A percentile compares a stretch with the other conserved stretches of the same genome.
phyloP scores from a whole-genome alignment of 352 stramenopile genomes.

The Pythium guiyangense region DNA sequence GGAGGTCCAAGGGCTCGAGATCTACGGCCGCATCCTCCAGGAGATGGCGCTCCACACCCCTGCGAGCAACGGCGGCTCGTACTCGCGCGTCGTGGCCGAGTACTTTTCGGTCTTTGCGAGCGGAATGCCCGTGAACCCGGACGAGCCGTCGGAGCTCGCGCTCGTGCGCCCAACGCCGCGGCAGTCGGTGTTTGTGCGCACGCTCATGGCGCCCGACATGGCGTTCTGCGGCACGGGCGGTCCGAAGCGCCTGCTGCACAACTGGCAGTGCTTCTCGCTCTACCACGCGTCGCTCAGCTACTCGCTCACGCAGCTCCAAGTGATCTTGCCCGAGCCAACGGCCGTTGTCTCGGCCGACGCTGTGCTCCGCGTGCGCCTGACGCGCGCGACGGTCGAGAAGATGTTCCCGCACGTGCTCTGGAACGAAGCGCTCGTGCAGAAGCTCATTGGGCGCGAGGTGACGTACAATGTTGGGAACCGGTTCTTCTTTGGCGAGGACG shows the following conservation, averaged over 20 bases:
- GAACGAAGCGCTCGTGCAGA: conserved; percentile 19
- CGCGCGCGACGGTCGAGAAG: conserved; percentile 22
- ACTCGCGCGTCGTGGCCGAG: conserved; percentile 10
- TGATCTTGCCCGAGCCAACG: conserved; percentile 13
- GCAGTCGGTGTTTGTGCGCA: conserved; percentile 10
- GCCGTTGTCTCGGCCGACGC: conserved; percentile 17
- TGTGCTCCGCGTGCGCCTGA: conserved; percentile 21
- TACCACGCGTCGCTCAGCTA: conserved; percentile 16
- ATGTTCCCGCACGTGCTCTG: conserved; percentile 33
- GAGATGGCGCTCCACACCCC: conserved; percentile 10
- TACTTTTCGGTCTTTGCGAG: conserved; percentile 12
- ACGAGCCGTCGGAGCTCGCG: not conserved
- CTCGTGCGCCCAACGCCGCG: conserved; percentile 7
- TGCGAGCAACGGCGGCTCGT: conserved; percentile 5
- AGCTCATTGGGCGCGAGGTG: conserved; percentile 16
- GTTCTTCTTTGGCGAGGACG: conserved; percentile 15
- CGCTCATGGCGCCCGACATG: conserved; percentile 11
- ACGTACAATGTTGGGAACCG: conserved; percentile 8
- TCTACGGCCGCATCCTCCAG: conserved; percentile 17
- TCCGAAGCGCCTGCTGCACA: conserved; percentile 7
- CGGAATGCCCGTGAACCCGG: not conserved
- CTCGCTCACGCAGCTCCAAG: conserved; percentile 15
- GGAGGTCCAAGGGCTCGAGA: conserved; percentile 19
- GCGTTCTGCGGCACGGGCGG: conserved; percentile 11
- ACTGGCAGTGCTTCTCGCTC: conserved; percentile 12